Evolutionary conservation across 2,329 filamentous ascomycete genomes (phyloP), one percentile per base, ranked within the genome.

Genomic region (Venturia effusa): DNA sequence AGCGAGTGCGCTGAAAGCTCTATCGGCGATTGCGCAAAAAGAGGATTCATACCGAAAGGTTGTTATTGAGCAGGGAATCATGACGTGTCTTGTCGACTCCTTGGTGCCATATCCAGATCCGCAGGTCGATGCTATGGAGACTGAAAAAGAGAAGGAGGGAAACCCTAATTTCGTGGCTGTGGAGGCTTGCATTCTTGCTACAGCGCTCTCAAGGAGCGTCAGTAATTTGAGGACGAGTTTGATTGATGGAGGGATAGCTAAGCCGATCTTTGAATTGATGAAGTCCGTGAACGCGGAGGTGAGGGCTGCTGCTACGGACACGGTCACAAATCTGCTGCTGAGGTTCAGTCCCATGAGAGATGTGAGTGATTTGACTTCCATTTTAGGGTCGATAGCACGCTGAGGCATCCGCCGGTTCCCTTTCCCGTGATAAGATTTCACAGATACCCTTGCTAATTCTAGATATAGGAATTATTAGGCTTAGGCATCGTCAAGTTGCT

Each of bases 291-390:
- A 94, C 68, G 77, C 90, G 39, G 86, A 93, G 62, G 87, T 97
- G 4, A 88, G 92, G 71, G 87, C 94, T 71, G 91, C 92, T 60
- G 91, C 93, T 6, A 95, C 91, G 0, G 87, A 89, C 41, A 87
- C 88, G 7, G 84, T 95, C 45, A 91, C 88, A 69, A 99, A 99
- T 73, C 76, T 99, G 60, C 83, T 96, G 6, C 80, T 92, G 59
- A 90, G 96, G 67, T 90, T 95, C 69, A 97, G 92, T 71, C 92
- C 94, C 0, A 92, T 97, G 85, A 87, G 90, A 74, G 86, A 91
- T 73, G 90, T 93, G 74, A 79, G 87, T 64, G 30, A 61, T 24
- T 51, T 4, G 15, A 40, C 64, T 39, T 27, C 32, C n/a, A 54
- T 64, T 48, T 24, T 17, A 15, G 34, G 30, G 45, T 64, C 70